Evolutionary conservation across 495 filamentous ascomycete species (phyloP), one percentile per base, ranked within the genome.

Genomic region (Tuber borchii): DNA sequence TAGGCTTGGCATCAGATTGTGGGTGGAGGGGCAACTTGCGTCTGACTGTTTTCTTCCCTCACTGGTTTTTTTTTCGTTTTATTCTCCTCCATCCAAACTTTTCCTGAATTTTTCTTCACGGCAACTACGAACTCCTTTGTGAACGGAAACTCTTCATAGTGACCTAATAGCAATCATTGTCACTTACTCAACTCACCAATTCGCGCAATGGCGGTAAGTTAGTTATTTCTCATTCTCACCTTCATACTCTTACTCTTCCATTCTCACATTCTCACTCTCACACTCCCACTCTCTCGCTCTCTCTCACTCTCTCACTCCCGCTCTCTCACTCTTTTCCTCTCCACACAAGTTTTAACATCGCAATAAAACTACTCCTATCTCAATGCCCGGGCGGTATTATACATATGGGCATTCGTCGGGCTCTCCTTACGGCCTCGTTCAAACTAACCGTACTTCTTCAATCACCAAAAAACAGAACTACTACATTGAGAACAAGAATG

Each of bases 401-500:
- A 26, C 51, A 2, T n/a, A 61, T 61, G 51, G 51, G n/a, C 51
- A 61, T 26, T 61, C 51, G 0, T n/a, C 51, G 9, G 22, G 22
- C 51, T 61, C 51, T 2, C 51, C 51, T 61, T 61, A 61, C n/a
- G 12, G 51, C 10, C 10, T 26, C n/a, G 3, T 34, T 34, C 56
- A 14, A 34, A 26, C 56, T 65, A 65, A 65, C 26, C 14, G 26
- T 0, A 2, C 56, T 16, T 14, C 56, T 34, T 16, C 31, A 34
- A 34, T 34, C 31, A 8, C 4, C 26, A 65, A 65, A 65, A 65
- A 65, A 69, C 69, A 88, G 86, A 86, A 78, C 74, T 97, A 95
- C 89, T 94, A 91, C 87, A 93, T 95, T 79, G 89, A 92, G 77
- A 99, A 99, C 84, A 91, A 91, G 80, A 89, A 93, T 84, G 90